Evolutionary conservation across 352 stramenopile species (phyloP).

Genomic region (Phytophthora megakarya): DNA sequence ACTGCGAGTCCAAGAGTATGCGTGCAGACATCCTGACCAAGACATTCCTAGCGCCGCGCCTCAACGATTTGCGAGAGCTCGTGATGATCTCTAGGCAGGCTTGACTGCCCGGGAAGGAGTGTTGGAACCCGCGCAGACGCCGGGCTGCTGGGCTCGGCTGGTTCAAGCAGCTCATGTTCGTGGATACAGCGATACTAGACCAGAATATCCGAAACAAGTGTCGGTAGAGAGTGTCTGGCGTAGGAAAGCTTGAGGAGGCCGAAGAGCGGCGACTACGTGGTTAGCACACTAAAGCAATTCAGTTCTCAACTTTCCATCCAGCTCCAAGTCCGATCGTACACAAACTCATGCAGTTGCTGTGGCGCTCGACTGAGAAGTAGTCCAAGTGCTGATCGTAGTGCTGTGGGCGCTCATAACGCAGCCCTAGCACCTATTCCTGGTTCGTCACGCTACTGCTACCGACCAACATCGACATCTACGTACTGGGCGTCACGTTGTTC

Average conservation of each 20-base stretch:
- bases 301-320: too few species aligned
- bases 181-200: too few species aligned
- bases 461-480: conserved; percentile 84
- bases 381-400: conserved; percentile 82
- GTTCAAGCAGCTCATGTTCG: too few species aligned
- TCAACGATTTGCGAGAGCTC: conserved; percentile 4
- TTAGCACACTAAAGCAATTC: too few species aligned
- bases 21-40: conserved; percentile 23
- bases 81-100: conserved; percentile 2
- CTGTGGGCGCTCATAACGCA: conserved; percentile 73
- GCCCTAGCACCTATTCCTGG: conserved; percentile 72
- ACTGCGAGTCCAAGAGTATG: conserved; percentile 21
- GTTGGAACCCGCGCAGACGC: too few species aligned
- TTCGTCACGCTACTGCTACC: conserved; percentile 69
- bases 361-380: conserved; percentile 54
- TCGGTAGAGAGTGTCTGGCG: too few species aligned
- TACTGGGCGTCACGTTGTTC: conserved; percentile 76
- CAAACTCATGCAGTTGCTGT: conserved; percentile 76
- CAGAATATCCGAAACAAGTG: too few species aligned
- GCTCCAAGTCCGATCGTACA: too few species aligned
- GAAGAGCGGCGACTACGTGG: too few species aligned
- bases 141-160: too few species aligned
- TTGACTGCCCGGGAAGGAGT: too few species aligned
- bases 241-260: too few species aligned
- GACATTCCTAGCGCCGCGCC: conserved; percentile 1